Percentiles rank a stretch among this genome's conserved stretches.
Conservation (phyloP, 805 yeast genomes). For the Kurtzmaniella cleridarum region DNA sequence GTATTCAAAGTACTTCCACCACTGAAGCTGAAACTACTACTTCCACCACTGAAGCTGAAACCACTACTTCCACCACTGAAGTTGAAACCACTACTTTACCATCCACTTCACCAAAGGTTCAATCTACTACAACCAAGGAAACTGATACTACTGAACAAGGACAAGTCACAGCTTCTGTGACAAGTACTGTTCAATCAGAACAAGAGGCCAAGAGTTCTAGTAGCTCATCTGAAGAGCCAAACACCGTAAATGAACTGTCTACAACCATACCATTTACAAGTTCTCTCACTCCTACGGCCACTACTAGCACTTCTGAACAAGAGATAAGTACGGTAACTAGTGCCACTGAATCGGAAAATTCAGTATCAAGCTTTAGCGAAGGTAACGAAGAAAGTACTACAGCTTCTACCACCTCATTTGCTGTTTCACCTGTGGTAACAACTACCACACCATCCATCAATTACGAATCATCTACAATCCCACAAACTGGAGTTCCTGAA, state of each 20-base stretch:
- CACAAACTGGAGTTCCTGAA: slow-evolving; percentile 7
- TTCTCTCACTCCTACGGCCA: slow-evolving; percentile 1
- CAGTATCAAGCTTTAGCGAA: neutral
- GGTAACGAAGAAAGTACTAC: slow-evolving; percentile 2
- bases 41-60: slow-evolving; percentile 3
- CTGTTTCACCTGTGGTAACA: neutral
- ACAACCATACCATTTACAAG: too few species aligned
- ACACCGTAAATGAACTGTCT: too few species aligned
- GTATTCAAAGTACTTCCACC: slow-evolving; percentile 2
- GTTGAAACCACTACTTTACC: slow-evolving; percentile 4
- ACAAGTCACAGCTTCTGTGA: neutral
- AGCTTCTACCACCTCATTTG: neutral
- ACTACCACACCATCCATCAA: slow-evolving; percentile 4
- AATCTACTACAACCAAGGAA: slow-evolving; percentile 1
- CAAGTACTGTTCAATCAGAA: neutral
- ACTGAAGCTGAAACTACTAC: slow-evolving; percentile 4
- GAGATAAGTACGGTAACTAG: neutral
- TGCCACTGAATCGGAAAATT: neutral
- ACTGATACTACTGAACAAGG: neutral
- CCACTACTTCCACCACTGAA: slow-evolving; percentile 3
- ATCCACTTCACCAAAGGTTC: slow-evolving; percentile 2
- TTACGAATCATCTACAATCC: slow-evolving; percentile 6
- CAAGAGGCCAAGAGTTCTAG: too few species aligned
- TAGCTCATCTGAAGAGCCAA: too few species aligned
- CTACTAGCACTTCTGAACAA: slow-evolving; percentile 2